These are phyloP conservation scores for Globisporangium alternatum DNA, from an alignment of 352 stramenopile species.

Conservation along the genomic window DNA sequence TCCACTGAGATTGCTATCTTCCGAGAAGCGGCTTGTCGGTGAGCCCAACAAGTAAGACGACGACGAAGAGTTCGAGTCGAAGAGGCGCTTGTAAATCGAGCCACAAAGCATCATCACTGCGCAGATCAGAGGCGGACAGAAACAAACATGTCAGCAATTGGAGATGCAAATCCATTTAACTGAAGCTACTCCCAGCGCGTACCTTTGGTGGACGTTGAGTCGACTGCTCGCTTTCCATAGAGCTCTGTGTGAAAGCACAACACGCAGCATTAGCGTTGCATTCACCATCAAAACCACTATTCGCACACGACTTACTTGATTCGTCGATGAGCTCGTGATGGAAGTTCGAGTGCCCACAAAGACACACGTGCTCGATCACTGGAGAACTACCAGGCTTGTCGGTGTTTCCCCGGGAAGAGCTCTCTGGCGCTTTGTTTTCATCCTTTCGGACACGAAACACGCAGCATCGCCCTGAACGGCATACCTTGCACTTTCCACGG, in stretches of 20 bases:
- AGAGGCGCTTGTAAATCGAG: slow-evolving; percentile 70
- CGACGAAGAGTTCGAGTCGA: slow-evolving; percentile 49
- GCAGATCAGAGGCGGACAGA: slow-evolving; percentile 12
- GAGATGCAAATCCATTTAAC: background rate
- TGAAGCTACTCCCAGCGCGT: background rate
- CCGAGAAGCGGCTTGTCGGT: slow-evolving; percentile 44
- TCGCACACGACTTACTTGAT: slow-evolving; percentile 41
- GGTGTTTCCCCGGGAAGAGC: slow-evolving; percentile 11
- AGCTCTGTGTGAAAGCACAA: slow-evolving; percentile 33
- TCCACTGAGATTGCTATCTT: slow-evolving; percentile 40
- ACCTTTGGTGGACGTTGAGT: slow-evolving; percentile 67
- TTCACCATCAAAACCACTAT: background rate
- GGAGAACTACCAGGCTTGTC: slow-evolving; percentile 28
- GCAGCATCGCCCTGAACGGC: slow-evolving; percentile 60
- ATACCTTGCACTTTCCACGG: slow-evolving; percentile 75
- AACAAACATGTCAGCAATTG: background rate
- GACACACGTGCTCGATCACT: slow-evolving; percentile 39
- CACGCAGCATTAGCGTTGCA: slow-evolving; percentile 15
- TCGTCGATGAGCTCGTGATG: slow-evolving; percentile 78
- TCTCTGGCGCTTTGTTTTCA: slow-evolving; percentile 27
- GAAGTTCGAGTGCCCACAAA: slow-evolving; percentile 72
- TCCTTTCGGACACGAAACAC: slow-evolving; percentile 40
- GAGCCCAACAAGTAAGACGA: slow-evolving; percentile 47
- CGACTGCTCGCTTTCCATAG: slow-evolving; percentile 58
- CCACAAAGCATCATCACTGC: slow-evolving; percentile 68